phyloP scores from a whole-genome alignment of 352 stramenopile species.

The Globisporangium barbulae region DNA sequence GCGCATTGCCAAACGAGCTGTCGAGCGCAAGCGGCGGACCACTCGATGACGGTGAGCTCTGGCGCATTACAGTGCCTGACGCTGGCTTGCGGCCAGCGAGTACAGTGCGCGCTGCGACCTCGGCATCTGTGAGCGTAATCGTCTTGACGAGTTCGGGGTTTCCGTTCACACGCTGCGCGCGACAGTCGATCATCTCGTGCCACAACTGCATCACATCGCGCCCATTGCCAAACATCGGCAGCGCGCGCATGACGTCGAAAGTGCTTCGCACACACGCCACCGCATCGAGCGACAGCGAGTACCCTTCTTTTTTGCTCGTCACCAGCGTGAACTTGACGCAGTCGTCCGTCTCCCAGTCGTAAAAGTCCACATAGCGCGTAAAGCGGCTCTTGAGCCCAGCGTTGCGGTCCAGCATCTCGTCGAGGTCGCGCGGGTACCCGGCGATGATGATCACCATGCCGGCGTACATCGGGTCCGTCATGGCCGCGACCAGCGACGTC shows the following conservation, averaged over 20 bases:
- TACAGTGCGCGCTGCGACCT: slow-evolving; percentile 29
- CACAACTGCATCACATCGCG: slow-evolving; percentile 68
- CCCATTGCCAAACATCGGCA: slow-evolving; percentile 72
- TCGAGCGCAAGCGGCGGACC: slow-evolving; percentile 7
- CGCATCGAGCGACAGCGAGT: slow-evolving; percentile 28
- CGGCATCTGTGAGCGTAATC: slow-evolving; percentile 43
- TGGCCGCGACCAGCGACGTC: slow-evolving; percentile 86
- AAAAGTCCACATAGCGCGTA: slow-evolving; percentile 86
- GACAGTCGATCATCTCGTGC: slow-evolving; percentile 59
- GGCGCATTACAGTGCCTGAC: slow-evolving; percentile 25
- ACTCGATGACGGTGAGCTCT: slow-evolving; percentile 7
- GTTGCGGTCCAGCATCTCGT: slow-evolving; percentile 88
- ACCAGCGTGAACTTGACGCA: slow-evolving; percentile 62
- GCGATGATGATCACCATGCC: slow-evolving; percentile 90
- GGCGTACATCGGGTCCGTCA: slow-evolving; percentile 82
- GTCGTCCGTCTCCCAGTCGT: slow-evolving; percentile 82
- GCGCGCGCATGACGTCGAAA: slow-evolving; percentile 37
- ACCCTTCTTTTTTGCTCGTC: slow-evolving; percentile 40
- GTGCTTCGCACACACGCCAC: slow-evolving; percentile 24
- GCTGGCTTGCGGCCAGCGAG: slow-evolving; percentile 41
- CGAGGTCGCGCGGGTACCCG: slow-evolving; percentile 86
- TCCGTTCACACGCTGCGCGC: slow-evolving; percentile 52
- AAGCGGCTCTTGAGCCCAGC: slow-evolving; percentile 90
- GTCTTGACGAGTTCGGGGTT: slow-evolving; percentile 42
- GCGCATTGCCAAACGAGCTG: slow-evolving; percentile 8